Evolutionary conservation across 495 filamentous ascomycete genomes (phyloP).

Genomic region (Xeromyces bisporus): DNA sequence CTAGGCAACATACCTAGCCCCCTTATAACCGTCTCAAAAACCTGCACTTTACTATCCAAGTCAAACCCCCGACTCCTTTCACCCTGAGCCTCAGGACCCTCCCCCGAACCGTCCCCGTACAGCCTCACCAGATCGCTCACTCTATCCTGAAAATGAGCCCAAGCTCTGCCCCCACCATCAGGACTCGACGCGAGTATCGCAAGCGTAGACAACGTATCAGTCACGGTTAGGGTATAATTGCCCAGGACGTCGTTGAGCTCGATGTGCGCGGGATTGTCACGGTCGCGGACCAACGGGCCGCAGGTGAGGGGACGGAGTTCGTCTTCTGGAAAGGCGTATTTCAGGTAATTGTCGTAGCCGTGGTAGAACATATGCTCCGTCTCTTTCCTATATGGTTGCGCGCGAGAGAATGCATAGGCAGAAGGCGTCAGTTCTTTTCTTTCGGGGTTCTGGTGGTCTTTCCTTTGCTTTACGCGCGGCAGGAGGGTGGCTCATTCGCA

Average conservation of each 20-base stretch:
- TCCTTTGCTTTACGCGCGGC: too few species aligned
- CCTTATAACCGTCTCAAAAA: slow-evolving; percentile 94
- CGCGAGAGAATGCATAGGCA: too few species aligned
- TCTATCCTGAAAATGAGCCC: slow-evolving; percentile 64
- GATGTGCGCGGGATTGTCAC: slow-evolving; percentile 59
- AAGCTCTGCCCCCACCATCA: slow-evolving; percentile 40
- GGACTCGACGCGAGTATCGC: slow-evolving; percentile 70
- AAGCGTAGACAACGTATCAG: slow-evolving; percentile 86
- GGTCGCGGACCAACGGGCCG: slow-evolving; percentile 63
- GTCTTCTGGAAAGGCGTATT: slow-evolving; percentile 88
- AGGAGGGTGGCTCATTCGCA: too few species aligned
- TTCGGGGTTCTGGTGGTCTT: too few species aligned
- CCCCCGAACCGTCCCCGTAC: slow-evolving; percentile 66
- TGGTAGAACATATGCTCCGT: slow-evolving; percentile 92
- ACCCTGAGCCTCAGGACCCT: slow-evolving; percentile 52
- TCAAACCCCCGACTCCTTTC: slow-evolving; percentile 73
- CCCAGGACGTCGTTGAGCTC: slow-evolving; percentile 91
- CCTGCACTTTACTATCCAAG: slow-evolving; percentile 91
- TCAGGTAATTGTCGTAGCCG: slow-evolving; percentile 90
- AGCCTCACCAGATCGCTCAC: slow-evolving; percentile 61
- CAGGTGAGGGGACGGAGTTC: slow-evolving; percentile 86
- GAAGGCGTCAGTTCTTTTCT: too few species aligned
- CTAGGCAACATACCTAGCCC: slow-evolving; percentile 42
- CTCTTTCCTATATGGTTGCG: slow-evolving; percentile 36
- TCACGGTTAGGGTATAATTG: slow-evolving; percentile 88